Evolutionary conservation across 2,329 filamentous ascomycete species (phyloP), one percentile per base, ranked within the genome.

Genomic region (Neonectria sp.): DNA sequence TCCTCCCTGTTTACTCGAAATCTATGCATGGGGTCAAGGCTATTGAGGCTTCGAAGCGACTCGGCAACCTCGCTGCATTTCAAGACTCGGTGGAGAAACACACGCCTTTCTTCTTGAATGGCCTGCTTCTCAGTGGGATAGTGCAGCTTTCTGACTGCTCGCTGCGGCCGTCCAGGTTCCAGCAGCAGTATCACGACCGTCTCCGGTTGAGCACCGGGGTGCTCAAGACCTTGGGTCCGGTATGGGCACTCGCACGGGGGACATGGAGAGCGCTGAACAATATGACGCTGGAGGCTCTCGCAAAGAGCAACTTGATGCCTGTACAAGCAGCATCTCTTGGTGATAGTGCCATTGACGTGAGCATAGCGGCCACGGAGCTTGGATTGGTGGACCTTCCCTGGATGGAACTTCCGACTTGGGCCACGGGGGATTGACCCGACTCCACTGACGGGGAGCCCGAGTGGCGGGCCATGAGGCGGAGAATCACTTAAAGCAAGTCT

Each of bases 11-110:
- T 43, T 17, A 71, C 49, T 52, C 63, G 0, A 65, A 66, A 2
- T 27, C 73, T 0, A 68, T 75, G 0, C 73, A 75, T 11, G 71
- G 72, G 4, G 71, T 75, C 4, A 75, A 75, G 40, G 73, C 73
- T 4, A 72, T 71, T 3, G 73, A 75, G 12, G 73, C 73, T 1
- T 73, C 73, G 0, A 64, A 70, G 8, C 60, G 72, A 3, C 68
- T 75, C 9, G 73, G 71, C 1, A 71, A 75, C 33, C 73, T 60
- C 3, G 70, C 73, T 29, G 73, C 72, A 0, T 59, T 75, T 0
- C 72, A 69, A 0, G 69, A 71, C 0, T 72, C 73, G 1, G 66
- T 73, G 1, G 68, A 68, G 6, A 75, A 75, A 0, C 71, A 75
- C 4, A 69, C 72, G 6, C 72, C 73, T 0, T 75, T 71, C 1